Conservation (phyloP, 768 basidiomycete genomes). For the Boletus rex-veris region DNA sequence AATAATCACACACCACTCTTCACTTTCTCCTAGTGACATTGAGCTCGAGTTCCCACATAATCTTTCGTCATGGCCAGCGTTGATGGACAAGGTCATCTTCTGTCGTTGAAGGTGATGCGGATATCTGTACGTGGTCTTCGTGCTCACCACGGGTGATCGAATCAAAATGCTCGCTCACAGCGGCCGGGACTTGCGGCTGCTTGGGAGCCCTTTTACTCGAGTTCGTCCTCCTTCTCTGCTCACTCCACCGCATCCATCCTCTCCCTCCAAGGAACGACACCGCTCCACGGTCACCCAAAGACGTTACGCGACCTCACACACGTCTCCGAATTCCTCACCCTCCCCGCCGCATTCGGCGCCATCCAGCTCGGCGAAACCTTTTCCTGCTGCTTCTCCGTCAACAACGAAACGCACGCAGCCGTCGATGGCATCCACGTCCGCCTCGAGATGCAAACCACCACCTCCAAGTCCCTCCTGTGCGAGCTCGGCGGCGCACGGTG, state of each 20-base stretch:
- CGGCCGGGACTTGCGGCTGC: conserved; percentile 69
- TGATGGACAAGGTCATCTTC: conserved; percentile 60
- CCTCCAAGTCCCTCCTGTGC: conserved; percentile 56
- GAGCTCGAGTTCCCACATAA: too few species aligned
- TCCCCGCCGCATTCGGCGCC: conserved; percentile 80
- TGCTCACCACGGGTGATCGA: conserved; percentile 1
- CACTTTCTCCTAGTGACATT: too few species aligned
- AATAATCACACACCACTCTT: too few species aligned
- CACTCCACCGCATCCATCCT: conserved; percentile 75
- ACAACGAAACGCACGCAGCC: conserved; percentile 66
- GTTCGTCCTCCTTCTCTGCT: conserved; percentile 75
- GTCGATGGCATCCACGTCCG: conserved; percentile 63
- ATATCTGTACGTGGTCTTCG: conserved; percentile 61
- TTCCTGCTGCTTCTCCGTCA: conserved; percentile 74
- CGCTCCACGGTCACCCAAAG: conserved; percentile 74
- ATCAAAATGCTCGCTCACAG: conserved; percentile 34
- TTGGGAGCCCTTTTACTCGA: conserved; percentile 88
- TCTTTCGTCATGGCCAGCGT: conserved; percentile 18
- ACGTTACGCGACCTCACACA: conserved; percentile 80
- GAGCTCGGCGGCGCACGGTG: conserved; percentile 59
- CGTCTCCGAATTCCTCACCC: conserved; percentile 71
- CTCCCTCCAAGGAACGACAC: conserved; percentile 69
- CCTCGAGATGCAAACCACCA: conserved; percentile 84
- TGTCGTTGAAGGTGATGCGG: conserved; percentile 85
- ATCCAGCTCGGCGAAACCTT: conserved; percentile 92